Conservation (phyloP, 1,284 basidiomycete species). For the Moesziomyces antarcticus region DNA sequence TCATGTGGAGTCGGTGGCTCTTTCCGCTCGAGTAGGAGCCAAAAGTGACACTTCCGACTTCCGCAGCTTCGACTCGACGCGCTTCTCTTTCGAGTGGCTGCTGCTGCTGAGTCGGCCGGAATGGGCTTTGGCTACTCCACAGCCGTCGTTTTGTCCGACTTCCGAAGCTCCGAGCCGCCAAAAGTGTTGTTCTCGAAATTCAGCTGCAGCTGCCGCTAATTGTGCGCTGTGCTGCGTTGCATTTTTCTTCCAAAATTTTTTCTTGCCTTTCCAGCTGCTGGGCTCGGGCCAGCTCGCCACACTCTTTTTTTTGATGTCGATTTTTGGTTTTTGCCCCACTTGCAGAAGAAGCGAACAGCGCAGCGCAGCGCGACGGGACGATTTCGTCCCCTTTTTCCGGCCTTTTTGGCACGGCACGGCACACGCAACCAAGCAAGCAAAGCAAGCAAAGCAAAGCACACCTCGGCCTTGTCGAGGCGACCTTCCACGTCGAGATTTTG, state of each 20-base stretch:
- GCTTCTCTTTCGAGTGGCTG: not conserved
- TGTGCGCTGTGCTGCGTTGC: not conserved
- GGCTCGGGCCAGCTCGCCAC: conserved; percentile 4
- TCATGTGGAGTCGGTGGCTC: conserved; percentile 1
- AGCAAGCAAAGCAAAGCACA: too few relatives aligned
- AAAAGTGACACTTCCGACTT: not conserved
- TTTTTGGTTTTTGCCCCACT: too few relatives aligned
- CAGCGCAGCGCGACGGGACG: not conserved
- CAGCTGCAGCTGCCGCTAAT: not conserved
- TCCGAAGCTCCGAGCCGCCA: not conserved
- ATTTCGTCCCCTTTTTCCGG: not conserved
- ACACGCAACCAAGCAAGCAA: not conserved
- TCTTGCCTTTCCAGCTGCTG: not conserved
- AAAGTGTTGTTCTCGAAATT: conserved; percentile 37
- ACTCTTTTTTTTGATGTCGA: not conserved
- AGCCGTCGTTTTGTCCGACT: not conserved
- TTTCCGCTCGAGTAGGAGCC: not conserved
- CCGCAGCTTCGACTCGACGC: too few relatives aligned
- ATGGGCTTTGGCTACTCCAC: not conserved
- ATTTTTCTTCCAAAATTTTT: conserved; percentile 9
- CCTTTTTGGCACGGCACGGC: too few relatives aligned
- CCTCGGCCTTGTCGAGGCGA: not conserved
- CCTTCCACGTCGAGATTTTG: not conserved
- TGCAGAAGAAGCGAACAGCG: too few relatives aligned
- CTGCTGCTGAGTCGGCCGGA: conserved; percentile 19